phyloP scores from a whole-genome alignment of 2,329 filamentous ascomycete genomes.

The Penicillium psychrosexuale region DNA sequence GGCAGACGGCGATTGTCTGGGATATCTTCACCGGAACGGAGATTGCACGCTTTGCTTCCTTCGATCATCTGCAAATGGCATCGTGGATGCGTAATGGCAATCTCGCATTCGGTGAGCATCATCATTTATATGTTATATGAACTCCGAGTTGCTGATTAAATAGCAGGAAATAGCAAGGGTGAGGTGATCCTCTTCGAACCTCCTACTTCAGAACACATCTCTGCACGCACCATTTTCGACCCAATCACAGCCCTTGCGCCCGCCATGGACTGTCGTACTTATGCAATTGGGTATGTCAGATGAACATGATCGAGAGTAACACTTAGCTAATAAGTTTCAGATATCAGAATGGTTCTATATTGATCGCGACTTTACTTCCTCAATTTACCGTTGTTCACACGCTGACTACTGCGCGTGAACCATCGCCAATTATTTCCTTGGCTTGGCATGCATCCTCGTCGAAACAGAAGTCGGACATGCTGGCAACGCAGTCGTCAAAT shows the following conservation, averaged over 20 bases:
- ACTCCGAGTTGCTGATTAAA: slow-evolving; percentile 15
- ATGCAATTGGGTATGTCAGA: slow-evolving; percentile 79
- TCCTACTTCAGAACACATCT: slow-evolving; percentile 86
- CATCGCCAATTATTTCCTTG: slow-evolving; percentile 81
- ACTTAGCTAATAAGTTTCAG: slow-evolving; percentile 46
- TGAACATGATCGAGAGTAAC: background rate
- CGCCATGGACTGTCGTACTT: slow-evolving; percentile 83
- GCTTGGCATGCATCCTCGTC: slow-evolving; percentile 96
- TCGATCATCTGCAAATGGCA: slow-evolving; percentile 78
- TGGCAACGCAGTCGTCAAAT: slow-evolving; percentile 86
- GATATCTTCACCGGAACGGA: slow-evolving; percentile 90
- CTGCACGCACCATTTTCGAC: slow-evolving; percentile 87
- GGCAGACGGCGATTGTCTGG: slow-evolving; percentile 94
- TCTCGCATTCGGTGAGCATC: slow-evolving; percentile 77
- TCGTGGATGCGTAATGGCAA: slow-evolving; percentile 97
- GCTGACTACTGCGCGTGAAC: slow-evolving; percentile 75
- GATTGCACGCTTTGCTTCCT: slow-evolving; percentile 86
- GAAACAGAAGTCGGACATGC: slow-evolving; percentile 95
- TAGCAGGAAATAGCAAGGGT: slow-evolving; percentile 80
- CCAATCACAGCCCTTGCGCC: slow-evolving; percentile 92
- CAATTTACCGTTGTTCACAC: slow-evolving; percentile 94
- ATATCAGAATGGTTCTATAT: slow-evolving; percentile 89
- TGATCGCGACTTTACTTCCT: slow-evolving; percentile 85
- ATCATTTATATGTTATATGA: background rate
- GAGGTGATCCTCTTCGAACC: slow-evolving; percentile 95